A percentile compares a stretch with the other conserved stretches of the same genome.
These are phyloP conservation scores for Colletotrichum tabaci DNA, from an alignment of 2,329 filamentous ascomycete genomes.

Conservation along the genomic window DNA sequence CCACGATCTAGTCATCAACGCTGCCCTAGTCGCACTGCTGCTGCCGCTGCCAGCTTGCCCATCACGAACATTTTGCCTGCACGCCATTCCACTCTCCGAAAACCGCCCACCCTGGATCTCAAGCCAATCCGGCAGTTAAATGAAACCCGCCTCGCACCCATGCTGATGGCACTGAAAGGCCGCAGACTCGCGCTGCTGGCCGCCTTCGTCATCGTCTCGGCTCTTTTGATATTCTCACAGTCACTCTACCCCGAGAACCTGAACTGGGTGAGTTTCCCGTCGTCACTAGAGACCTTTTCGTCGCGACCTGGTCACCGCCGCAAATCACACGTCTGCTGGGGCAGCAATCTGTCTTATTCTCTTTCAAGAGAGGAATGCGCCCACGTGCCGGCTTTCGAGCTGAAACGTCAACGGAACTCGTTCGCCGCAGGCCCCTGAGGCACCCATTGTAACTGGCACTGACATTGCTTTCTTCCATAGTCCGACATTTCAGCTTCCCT, in stretches of 20 bases:
- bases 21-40: not conserved
- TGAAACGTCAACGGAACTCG: slow-evolving; percentile 38
- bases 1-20: slow-evolving; percentile 2
- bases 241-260: slow-evolving; percentile 34
- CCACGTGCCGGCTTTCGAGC: slow-evolving; percentile 27
- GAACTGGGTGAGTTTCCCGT: slow-evolving; percentile 41
- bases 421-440: slow-evolving; percentile 25
- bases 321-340: slow-evolving; percentile 4
- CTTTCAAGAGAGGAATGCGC: slow-evolving; percentile 12
- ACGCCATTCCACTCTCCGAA: slow-evolving; percentile 14
- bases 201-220: slow-evolving; percentile 24
- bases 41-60: not conserved
- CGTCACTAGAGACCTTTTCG: slow-evolving; percentile 12
- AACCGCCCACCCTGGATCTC: slow-evolving; percentile 32
- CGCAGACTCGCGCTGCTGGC: slow-evolving; percentile 39
- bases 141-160: slow-evolving; percentile 36
- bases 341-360: not conserved
- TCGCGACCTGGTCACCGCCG: slow-evolving; percentile 21
- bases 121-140: slow-evolving; percentile 37
- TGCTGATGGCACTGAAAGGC: slow-evolving; percentile 41
- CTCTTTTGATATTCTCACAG: slow-evolving; percentile 39
- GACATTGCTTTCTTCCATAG: slow-evolving; percentile 30
- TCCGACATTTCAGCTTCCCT: slow-evolving; percentile 40
- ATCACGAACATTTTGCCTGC: slow-evolving; percentile 8
- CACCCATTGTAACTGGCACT: slow-evolving; percentile 30